Base-by-base conservation (phyloP, 441 rosid species). In the Hura crepitans region DNA sequence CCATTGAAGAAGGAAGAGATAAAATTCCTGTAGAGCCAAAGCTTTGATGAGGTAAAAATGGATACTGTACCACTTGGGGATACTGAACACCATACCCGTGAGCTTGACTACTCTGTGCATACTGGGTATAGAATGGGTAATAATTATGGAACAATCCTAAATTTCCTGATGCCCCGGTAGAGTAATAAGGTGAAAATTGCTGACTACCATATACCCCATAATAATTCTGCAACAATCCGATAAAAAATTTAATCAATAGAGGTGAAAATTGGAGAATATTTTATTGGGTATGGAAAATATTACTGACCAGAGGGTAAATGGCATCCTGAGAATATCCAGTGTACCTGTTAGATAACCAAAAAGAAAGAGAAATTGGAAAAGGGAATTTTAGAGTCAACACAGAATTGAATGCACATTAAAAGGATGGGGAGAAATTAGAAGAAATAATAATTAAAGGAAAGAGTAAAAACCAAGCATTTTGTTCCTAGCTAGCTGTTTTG, bases 151-250 rank as follows among this genome's bases (percentile, higher is more conserved):
- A 78, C 77, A 89, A 80, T 69, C 88, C 87, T 0, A 85, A 74
- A 31, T 85, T 63, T 31, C 78, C 84, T 22, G 96, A 68, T 68
- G 84, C 72, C 22, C 86, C 88, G 22, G 85, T 27, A 0, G 83
- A 17, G 57, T 82, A 83, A 67, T 86, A 89, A 15, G 97, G 90
- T 23, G 90, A 74, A 58, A 72, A 72, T n/a, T 89, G 93, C 25
- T 91, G 97, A 14, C 88, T 87, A 75, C 95, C 95, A 72, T 87
- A 87, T 46, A 84, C 80, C 72, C 80, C 86, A 81, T 85, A 89
- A 70, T 86, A 86, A 73, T 81, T 89, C 97, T 91, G 86, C 79
- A 71, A 67, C 33, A 72, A 75, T 58, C 66, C 66, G 73, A 68
- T 46, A 11, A 51, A 68, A 57, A 45, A 74, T 28, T 72, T 71